Conservation (phyloP, 2,329 filamentous ascomycete genomes). For the Lachnellula suecica region DNA sequence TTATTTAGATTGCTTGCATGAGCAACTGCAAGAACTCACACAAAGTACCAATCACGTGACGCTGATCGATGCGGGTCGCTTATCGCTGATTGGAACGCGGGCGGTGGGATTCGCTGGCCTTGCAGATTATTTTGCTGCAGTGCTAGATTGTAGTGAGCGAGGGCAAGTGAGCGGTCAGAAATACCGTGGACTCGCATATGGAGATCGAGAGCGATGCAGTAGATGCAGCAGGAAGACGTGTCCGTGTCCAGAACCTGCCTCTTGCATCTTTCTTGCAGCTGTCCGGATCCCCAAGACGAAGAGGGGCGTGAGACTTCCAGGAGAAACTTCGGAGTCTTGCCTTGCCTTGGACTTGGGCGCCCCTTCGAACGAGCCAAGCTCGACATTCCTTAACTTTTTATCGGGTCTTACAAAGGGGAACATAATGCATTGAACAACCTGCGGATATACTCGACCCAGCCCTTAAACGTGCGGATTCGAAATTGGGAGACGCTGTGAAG, state of each 20-base stretch:
- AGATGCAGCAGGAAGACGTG: conserved; percentile 1
- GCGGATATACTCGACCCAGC: not conserved
- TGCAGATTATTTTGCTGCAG: conserved; percentile 10
- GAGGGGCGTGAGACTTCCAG: not conserved
- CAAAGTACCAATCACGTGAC: not conserved
- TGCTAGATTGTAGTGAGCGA: conserved; percentile 2
- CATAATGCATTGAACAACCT: conserved; percentile 11
- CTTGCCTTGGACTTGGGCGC: not conserved
- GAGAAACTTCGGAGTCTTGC: not conserved
- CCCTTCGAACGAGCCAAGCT: not conserved
- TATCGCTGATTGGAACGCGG: not conserved
- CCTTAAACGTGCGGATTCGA: conserved; percentile 4
- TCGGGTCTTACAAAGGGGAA: conserved; percentile 5
- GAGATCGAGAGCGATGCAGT: not conserved
- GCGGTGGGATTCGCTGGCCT: conserved; percentile 10
- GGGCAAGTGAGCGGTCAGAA: conserved; percentile 9
- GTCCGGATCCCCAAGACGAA: no score
- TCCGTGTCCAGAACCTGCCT: not conserved
- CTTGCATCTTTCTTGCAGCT: no score
- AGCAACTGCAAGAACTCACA: not conserved
- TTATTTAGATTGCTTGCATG: conserved; percentile 7
- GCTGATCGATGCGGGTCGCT: not conserved
- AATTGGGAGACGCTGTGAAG: conserved; percentile 1
- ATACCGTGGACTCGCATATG: not conserved
- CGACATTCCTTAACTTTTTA: not conserved